A percentile compares a stretch with the other conserved stretches of the same genome.
These are phyloP conservation scores for Gonapodya prolifera DNA, from an alignment of 192 early-diverging fungal species.

Conservation along the genomic window DNA sequence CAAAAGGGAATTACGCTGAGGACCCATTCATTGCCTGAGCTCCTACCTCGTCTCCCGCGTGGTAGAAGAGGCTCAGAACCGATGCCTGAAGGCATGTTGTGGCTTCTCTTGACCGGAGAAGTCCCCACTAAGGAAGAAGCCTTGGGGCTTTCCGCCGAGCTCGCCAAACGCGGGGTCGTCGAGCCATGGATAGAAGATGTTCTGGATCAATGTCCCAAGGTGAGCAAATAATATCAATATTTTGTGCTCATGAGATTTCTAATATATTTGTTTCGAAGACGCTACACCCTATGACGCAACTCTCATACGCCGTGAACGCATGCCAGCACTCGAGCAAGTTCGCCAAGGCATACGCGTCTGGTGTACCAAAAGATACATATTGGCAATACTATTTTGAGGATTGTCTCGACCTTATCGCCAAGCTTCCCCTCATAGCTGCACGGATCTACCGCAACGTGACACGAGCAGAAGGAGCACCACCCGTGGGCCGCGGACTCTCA, in stretches of 20 bases:
- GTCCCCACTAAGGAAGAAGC: constrained; percentile 89
- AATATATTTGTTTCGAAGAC: too few relatives aligned
- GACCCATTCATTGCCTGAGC: constrained; percentile 88
- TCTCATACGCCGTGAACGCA: constrained; percentile 90
- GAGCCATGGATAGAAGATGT: constrained; percentile 91
- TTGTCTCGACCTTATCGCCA: constrained; percentile 95
- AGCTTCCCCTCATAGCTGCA: constrained; percentile 89
- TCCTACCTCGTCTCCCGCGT: constrained; percentile 77
- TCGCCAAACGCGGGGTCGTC: constrained; percentile 83
- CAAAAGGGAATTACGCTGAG: constrained; percentile 88
- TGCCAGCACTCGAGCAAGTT: constrained; percentile 93
- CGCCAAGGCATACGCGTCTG: constrained; percentile 89
- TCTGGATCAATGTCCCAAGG: constrained; percentile 98
- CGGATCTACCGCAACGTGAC: constrained; percentile 99
- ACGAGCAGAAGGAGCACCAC: constrained; percentile 69
- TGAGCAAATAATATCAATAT: too few relatives aligned
- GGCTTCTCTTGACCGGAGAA: constrained; percentile 95
- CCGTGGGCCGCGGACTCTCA: too few relatives aligned
- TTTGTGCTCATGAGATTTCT: too few relatives aligned
- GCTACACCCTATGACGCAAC: constrained; percentile 99
- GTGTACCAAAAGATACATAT: constrained; percentile 88
- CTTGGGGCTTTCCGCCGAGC: constrained; percentile 79
- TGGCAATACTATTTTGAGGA: constrained; percentile 96
- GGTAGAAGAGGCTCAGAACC: constrained; percentile 81
- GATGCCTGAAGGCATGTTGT: constrained; percentile 94